Evolutionary conservation across 2,329 filamentous ascomycete species (phyloP), one percentile per base, ranked within the genome.

Genomic region (Aspergillus spinulosporus): DNA sequence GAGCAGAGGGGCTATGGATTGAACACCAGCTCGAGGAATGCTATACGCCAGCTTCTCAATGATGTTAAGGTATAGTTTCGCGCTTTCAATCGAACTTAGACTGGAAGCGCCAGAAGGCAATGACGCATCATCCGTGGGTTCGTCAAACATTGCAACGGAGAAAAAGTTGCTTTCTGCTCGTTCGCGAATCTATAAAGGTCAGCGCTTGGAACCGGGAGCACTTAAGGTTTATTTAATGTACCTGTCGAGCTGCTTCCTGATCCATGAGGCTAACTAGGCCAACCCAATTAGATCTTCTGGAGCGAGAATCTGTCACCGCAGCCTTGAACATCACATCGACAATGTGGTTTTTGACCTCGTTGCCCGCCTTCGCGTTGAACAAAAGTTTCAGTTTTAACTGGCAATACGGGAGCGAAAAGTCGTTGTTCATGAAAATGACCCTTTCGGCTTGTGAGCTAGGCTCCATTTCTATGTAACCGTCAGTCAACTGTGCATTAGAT

Each of bases 401-500:
- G 47, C 73, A 76, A 42, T 75, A 73, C 3, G 75, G 72, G 28
- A 78, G 66, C 7, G 76, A 78, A 56, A 78, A 75, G 53, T 76
- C 69, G 56, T 74, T 70, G 8, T 72, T 71, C 59, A 69, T 69
- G 11, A 64, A 61, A 37, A 76, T 67, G 12, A 74, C 68, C 47
- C 65, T 66, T 47, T 75, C 68, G 3, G 72, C 68, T 44, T 74
- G 67, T 5, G 62, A 63, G 11, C 72, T 60, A 32, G 32, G 37
- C 47, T 58, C 49, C 12, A 54, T 37, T 34, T 39, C 55, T 62
- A 47, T 21, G 14, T 1, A 11, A 5, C 31, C 14, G 46, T 67
- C 54, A 64, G 60, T 49, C 11, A 39, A 46, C 37, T 8, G 9
- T 14, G 28, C 21, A 31, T n/a, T 14, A 28, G 4, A 1, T 14